Percentiles rank a stretch among this genome's conserved stretches.
phyloP scores from a whole-genome alignment of 306 rosid genomes.

The Begonia loranthoides region DNA sequence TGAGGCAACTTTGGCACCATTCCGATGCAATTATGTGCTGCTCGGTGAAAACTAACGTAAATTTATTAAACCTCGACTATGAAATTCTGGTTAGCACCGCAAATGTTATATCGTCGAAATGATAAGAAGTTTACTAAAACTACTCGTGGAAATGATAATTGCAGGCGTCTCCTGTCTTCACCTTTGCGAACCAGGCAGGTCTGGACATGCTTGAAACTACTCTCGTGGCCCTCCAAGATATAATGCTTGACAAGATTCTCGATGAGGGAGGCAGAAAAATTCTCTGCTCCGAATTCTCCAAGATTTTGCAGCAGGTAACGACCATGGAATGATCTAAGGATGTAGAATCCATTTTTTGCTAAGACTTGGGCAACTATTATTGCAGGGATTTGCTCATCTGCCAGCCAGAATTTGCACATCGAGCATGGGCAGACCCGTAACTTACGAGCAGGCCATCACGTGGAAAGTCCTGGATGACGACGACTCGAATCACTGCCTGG shows the following conservation, averaged over 20 bases:
- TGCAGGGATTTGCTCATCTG: slow-evolving; percentile 74
- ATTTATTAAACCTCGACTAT: background rate
- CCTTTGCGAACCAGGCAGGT: slow-evolving; percentile 94
- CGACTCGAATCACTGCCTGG: slow-evolving; percentile 86
- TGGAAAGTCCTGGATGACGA: slow-evolving; percentile 93
- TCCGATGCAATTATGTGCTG: slow-evolving; percentile 92
- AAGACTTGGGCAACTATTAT: background rate
- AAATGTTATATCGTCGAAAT: too few species aligned
- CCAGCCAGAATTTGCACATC: slow-evolving; percentile 77
- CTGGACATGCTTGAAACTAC: slow-evolving; percentile 98
- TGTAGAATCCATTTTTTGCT: background rate
- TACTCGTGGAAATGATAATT: slow-evolving; percentile 7
- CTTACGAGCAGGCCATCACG: slow-evolving; percentile 79
- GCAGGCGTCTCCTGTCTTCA: slow-evolving; percentile 90
- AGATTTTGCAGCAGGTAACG: slow-evolving; percentile 87
- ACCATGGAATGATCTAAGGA: background rate
- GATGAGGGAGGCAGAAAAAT: slow-evolving; percentile 77
- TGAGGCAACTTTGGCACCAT: slow-evolving; percentile 92
- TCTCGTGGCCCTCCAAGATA: slow-evolving; percentile 89
- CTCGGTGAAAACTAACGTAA: slow-evolving; percentile 69
- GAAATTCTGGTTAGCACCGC: too few species aligned
- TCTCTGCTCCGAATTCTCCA: slow-evolving; percentile 85
- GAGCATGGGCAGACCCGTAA: slow-evolving; percentile 81
- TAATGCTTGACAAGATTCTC: slow-evolving; percentile 86
- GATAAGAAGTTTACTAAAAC: too few species aligned